Base-by-base conservation (phyloP, 2,329 filamentous ascomycete species). In the Ophiostoma quercus region DNA sequence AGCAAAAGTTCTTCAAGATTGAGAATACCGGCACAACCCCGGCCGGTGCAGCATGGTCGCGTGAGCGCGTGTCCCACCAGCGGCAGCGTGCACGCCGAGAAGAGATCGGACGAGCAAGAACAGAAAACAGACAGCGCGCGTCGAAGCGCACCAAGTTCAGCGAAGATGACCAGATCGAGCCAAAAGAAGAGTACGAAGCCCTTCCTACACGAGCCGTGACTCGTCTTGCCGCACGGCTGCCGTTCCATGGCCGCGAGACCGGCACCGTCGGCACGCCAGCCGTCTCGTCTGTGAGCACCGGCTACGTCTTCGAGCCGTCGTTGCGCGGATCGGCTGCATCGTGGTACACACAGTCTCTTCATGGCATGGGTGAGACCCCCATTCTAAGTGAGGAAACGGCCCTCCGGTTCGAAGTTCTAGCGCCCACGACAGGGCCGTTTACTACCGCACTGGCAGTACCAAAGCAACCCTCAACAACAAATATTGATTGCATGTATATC, bases 1-100 rank as follows among this genome's bases (percentile, higher is more conserved):
- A 85, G 76, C 83, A 83, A 34, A 88, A 86, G 73, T 91, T 90
- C 74, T 91, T 90, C 77, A 88, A 87, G 74, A 84, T 90, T 62
- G 85, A 89, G 75, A 81, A 84, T 6, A 67, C 65, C 0, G 85
- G 84, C 1, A 74, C 73, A 12, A 85, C 85, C 0, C 82, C 86
- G 0, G 73, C 79, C 1, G 78, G 77, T 8, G 80, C 84, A 0
- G 78, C 82, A 19, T 90, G 88, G 79, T 87, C 87, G 9, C 79
- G 81, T n/a, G 80, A 85, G 65, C 82, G 83, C 7, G 84, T 90
- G 71, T 34, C 29, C 8, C 68, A 63, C 29, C 51, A 65, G 5
- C 41, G 47, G 22, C 62, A 39, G 34, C 66, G 60, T n/a, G 43
- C 22, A 19, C 37, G 29, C 9, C 34, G 37, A 12, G 54, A 43